A percentile compares a stretch with the other conserved stretches of the same genome.
phyloP scores from a whole-genome alignment of 164 flowering plant species.

The Chloranthus sessilifolius region DNA sequence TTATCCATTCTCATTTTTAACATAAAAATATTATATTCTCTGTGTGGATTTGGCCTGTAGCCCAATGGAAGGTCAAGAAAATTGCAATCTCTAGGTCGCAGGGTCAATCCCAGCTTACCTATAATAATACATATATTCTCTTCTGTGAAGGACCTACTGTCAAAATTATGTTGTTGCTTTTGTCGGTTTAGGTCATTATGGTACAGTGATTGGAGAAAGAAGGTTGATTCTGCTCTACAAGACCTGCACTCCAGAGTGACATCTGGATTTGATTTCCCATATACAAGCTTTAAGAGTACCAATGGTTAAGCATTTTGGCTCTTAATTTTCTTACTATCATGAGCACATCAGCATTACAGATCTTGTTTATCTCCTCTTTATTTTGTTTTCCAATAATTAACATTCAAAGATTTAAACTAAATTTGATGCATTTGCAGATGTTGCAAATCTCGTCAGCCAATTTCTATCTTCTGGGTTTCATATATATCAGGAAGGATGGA shows the following conservation, averaged over 20 bases:
- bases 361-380: not conserved
- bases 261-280: conserved; percentile 2
- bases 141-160: not conserved
- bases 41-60: not conserved
- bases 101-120: not conserved
- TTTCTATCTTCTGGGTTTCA: conserved; percentile 19
- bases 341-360: not conserved
- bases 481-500: conserved; percentile 39
- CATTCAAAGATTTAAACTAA: no score
- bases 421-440: conserved; percentile 24
- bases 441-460: conserved; percentile 13
- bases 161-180: not conserved
- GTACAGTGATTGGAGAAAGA: conserved; percentile 41
- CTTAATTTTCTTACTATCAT: not conserved
- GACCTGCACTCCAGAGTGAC: conserved; percentile 12
- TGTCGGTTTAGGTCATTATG: conserved; percentile 33
- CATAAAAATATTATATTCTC: no score
- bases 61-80: not conserved
- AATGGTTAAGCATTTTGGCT: conserved; percentile 23
- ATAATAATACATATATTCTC: not conserved
- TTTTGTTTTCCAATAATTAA: not conserved
- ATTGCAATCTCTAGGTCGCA: not conserved
- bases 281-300: conserved; percentile 6
- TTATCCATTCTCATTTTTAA: conserved; percentile 8
- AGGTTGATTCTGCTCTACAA: conserved; percentile 22